Evolutionary conservation across 805 yeast genomes (phyloP).

Genomic region (Komagataella mondaviorum): DNA sequence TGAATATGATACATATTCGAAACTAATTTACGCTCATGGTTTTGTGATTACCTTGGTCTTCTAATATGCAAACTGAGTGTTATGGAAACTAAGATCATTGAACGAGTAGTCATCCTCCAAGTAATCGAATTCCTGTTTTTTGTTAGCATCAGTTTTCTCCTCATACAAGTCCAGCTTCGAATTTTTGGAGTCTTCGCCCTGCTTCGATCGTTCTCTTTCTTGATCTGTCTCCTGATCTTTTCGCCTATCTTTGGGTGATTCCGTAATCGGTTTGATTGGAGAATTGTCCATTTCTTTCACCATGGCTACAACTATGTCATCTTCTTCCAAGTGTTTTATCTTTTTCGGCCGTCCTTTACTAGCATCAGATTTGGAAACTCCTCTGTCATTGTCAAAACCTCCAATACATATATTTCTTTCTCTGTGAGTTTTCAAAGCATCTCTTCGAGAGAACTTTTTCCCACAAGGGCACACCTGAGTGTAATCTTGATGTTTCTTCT

Average conservation of each 20-base stretch:
- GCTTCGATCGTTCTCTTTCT: neutral
- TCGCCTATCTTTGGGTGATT: neutral
- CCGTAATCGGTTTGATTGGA: neutral
- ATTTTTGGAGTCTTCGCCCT: neutral
- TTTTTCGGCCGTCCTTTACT: neutral
- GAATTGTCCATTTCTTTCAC: neutral
- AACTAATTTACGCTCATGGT: neutral
- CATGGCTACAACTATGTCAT: neutral
- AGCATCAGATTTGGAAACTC: slow-evolving; percentile 3
- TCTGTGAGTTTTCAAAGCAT: slow-evolving; percentile 76
- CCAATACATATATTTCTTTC: slow-evolving; percentile 73
- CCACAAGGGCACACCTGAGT: slow-evolving; percentile 80
- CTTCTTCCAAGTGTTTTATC: neutral
- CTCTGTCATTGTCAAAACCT: slow-evolving; percentile 32
- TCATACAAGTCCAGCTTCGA: neutral
- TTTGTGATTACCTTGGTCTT: neutral
- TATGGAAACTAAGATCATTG: slow-evolving; percentile 2
- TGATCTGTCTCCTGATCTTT: neutral
- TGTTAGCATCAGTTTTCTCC: neutral
- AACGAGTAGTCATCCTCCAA: slow-evolving; percentile 11
- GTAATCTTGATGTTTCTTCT: slow-evolving; percentile 70
- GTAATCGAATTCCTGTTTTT: neutral
- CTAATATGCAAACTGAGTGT: neutral
- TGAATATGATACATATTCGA: neutral
- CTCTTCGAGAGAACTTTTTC: slow-evolving; percentile 82